phyloP scores from a whole-genome alignment of 352 stramenopile genomes.

The Globisporangium nagaii region DNA sequence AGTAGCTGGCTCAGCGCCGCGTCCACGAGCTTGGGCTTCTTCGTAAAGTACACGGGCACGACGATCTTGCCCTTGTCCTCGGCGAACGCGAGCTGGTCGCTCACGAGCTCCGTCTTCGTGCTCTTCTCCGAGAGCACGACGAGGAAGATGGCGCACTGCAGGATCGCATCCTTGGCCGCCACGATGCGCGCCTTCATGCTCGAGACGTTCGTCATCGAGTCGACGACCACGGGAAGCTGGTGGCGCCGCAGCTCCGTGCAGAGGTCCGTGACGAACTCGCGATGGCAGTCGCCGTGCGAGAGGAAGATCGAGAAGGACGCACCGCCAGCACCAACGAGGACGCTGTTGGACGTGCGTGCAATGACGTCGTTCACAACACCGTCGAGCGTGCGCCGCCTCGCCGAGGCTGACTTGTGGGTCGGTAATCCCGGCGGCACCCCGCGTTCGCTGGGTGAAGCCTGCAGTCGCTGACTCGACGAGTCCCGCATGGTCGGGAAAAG shows the following conservation, averaged over 20 bases:
- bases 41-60: slow-evolving; percentile 67
- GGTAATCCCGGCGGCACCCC: background rate
- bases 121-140: slow-evolving; percentile 72
- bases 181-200: slow-evolving; percentile 75
- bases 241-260: slow-evolving; percentile 45
- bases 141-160: slow-evolving; percentile 62
- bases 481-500: slow-evolving; percentile 9
- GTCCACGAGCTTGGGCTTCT: slow-evolving; percentile 38
- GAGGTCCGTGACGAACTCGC: slow-evolving; percentile 55
- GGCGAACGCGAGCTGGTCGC: slow-evolving; percentile 76
- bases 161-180: slow-evolving; percentile 71
- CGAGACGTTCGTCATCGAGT: slow-evolving; percentile 65
- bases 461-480: slow-evolving; percentile 5
- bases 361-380: slow-evolving; percentile 60
- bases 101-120: slow-evolving; percentile 76
- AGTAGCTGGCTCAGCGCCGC: slow-evolving; percentile 26
- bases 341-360: slow-evolving; percentile 11
- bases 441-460: slow-evolving; percentile 1
- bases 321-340: background rate
- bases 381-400: slow-evolving; percentile 25
- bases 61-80: slow-evolving; percentile 79
- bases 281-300: slow-evolving; percentile 70
- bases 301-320: slow-evolving; percentile 59
- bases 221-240: slow-evolving; percentile 44
- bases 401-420: background rate